These are phyloP conservation scores for Wallacemonas rigidus DNA, from an alignment of 208 protist genomes.

Conservation along the genomic window DNA sequence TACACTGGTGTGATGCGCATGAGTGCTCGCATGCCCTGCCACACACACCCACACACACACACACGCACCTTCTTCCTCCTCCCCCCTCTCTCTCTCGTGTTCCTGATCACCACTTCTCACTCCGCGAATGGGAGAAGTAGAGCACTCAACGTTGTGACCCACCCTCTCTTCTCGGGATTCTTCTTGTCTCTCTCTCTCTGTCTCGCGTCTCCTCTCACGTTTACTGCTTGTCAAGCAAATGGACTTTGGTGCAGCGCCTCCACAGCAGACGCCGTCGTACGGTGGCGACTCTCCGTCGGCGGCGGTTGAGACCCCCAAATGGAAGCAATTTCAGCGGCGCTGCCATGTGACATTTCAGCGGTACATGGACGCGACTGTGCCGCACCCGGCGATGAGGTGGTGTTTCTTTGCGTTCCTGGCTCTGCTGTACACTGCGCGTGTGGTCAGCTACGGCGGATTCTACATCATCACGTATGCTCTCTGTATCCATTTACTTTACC, in stretches of 20 bases:
- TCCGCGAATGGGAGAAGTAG: too few relatives aligned
- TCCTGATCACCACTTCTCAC: too few relatives aligned
- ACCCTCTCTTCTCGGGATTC: too few relatives aligned
- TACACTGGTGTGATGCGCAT: too few relatives aligned
- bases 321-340: slow-evolving; percentile 15
- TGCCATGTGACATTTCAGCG: slow-evolving; percentile 40
- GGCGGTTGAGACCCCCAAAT: not conserved
- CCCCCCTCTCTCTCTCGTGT: too few relatives aligned
- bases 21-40: too few relatives aligned
- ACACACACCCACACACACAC: too few relatives aligned
- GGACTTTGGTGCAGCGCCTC: not conserved
- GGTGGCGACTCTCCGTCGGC: not conserved
- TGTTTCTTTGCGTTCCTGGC: slow-evolving; percentile 63
- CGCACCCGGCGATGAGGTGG: slow-evolving; percentile 75
- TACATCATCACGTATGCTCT: slow-evolving; percentile 97
- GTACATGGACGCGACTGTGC: slow-evolving; percentile 73
- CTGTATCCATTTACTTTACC: slow-evolving; percentile 96
- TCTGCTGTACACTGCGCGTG: slow-evolving; percentile 75
- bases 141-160: too few relatives aligned
- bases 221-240: too few relatives aligned
- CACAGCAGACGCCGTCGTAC: slow-evolving; percentile 1
- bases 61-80: too few relatives aligned
- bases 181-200: too few relatives aligned
- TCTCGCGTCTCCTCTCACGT: too few relatives aligned
- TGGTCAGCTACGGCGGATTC: slow-evolving; percentile 83